A percentile compares a stretch with the other conserved stretches of the same genome.
Conservation (phyloP, 2,329 filamentous ascomycete genomes). For the Cytospora leucostoma region DNA sequence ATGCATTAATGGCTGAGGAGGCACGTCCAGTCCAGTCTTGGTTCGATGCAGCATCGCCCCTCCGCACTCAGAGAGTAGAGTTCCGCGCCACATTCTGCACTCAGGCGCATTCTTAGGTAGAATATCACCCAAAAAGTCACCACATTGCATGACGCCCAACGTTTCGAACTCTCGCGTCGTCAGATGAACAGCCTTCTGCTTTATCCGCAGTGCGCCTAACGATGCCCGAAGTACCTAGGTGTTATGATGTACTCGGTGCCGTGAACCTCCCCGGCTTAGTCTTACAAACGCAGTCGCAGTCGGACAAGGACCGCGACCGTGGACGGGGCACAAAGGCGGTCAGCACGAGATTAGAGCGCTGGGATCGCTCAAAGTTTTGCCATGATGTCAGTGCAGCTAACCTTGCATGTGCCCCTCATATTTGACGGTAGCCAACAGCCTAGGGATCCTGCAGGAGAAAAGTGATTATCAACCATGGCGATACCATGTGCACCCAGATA, state of each 20-base stretch:
- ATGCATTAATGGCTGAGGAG: conserved; percentile 28
- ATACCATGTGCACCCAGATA: neutral
- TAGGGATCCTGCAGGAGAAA: neutral
- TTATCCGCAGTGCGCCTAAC: neutral
- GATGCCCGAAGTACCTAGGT: neutral
- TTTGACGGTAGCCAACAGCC: conserved; percentile 19
- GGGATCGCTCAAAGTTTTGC: conserved; percentile 22
- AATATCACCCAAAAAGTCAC: conserved; percentile 26
- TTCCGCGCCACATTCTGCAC: conserved; percentile 25
- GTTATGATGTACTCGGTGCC: neutral
- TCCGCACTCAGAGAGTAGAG: conserved; percentile 25
- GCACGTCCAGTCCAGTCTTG: conserved; percentile 17
- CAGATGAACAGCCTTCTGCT: neutral
- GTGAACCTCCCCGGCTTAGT: neutral
- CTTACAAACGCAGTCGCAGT: neutral
- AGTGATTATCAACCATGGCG: neutral
- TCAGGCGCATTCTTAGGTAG: conserved; percentile 28
- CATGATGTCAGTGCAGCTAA: conserved; percentile 27
- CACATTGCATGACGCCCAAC: neutral
- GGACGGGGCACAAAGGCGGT: conserved; percentile 6
- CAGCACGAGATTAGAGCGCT: neutral
- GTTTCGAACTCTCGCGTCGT: neutral
- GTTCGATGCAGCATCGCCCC: conserved; percentile 25
- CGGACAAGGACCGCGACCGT: neutral
- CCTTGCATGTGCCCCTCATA: conserved; percentile 25